Percentiles rank a stretch among this genome's conserved stretches.
Evolutionary conservation across 805 yeast genomes (phyloP).

Genomic region (Myxozyma monticola): DNA sequence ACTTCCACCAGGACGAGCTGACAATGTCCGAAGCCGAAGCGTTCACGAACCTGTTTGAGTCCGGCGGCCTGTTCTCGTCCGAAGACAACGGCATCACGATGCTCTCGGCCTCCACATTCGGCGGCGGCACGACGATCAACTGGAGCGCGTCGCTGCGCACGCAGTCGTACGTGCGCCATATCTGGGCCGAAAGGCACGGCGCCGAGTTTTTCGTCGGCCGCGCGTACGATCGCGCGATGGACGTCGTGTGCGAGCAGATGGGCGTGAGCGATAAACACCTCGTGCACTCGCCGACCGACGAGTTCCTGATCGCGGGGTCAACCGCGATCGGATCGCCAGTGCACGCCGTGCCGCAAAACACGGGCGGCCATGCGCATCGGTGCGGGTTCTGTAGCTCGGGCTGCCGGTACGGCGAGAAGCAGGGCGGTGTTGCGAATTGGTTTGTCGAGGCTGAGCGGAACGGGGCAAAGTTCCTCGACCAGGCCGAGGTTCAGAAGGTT

Average conservation of each 20-base stretch:
- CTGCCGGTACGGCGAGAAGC: slow-evolving; percentile 52
- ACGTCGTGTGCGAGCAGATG: slow-evolving; percentile 51
- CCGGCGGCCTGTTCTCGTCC: slow-evolving; percentile 43
- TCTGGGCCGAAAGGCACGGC: slow-evolving; percentile 49
- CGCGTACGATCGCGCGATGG: slow-evolving; percentile 47
- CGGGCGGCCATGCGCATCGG: slow-evolving; percentile 44
- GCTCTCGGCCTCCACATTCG: slow-evolving; percentile 56
- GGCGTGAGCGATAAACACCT: slow-evolving; percentile 46
- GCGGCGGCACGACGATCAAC: slow-evolving; percentile 60
- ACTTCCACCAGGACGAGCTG: slow-evolving; percentile 43
- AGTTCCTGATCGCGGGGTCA: slow-evolving; percentile 47
- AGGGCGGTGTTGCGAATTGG: slow-evolving; percentile 55
- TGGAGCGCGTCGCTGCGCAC: slow-evolving; percentile 57
- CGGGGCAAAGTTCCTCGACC: slow-evolving; percentile 51
- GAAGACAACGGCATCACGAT: slow-evolving; percentile 42
- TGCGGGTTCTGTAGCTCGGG: slow-evolving; percentile 54
- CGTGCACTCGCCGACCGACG: slow-evolving; percentile 49
- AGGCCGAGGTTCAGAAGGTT: slow-evolving; percentile 45
- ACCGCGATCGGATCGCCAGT: slow-evolving; percentile 48
- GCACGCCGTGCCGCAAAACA: slow-evolving; percentile 49
- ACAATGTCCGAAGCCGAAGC: slow-evolving; percentile 45
- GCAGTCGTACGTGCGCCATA: slow-evolving; percentile 51
- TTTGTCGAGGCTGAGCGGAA: slow-evolving; percentile 48
- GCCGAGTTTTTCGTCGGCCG: slow-evolving; percentile 49
- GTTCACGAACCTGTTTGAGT: slow-evolving; percentile 43